These are phyloP conservation scores for Nicotiana tomentosiformis DNA, from an alignment of 257 asterid genomes.

Conservation along the genomic window DNA sequence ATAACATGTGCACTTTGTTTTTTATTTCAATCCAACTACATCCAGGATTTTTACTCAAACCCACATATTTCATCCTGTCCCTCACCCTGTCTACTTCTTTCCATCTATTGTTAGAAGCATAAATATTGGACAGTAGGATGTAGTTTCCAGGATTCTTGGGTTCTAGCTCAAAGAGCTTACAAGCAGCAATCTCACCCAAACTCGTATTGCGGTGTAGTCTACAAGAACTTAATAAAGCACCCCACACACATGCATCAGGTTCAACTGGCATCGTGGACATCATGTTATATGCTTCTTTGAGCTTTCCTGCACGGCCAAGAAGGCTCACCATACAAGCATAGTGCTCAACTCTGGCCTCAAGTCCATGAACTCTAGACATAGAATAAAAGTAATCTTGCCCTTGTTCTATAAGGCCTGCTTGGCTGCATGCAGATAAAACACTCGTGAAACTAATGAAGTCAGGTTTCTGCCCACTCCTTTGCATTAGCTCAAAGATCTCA, in stretches of 20 bases:
- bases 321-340: slow-evolving; percentile 79
- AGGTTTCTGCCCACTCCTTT: slow-evolving; percentile 57
- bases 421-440: slow-evolving; percentile 81
- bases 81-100: slow-evolving; percentile 60
- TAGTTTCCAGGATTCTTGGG: slow-evolving; percentile 80
- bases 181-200: slow-evolving; percentile 80
- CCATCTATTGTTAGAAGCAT: slow-evolving; percentile 78
- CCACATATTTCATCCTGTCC: slow-evolving; percentile 60
- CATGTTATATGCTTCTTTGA: slow-evolving; percentile 64
- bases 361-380: slow-evolving; percentile 55
- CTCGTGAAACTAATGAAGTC: slow-evolving; percentile 75
- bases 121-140: slow-evolving; percentile 71
- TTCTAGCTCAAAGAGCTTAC: slow-evolving; percentile 63
- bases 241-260: slow-evolving; percentile 94
- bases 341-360: slow-evolving; percentile 72
- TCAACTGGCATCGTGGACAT: slow-evolving; percentile 66
- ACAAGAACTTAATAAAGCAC: slow-evolving; percentile 81
- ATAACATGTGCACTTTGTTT: slow-evolving; percentile 73
- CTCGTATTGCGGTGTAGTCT: slow-evolving; percentile 55
- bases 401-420: slow-evolving; percentile 58
- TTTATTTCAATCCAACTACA: slow-evolving; percentile 96
- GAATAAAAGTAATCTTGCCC: slow-evolving; percentile 54
- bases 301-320: slow-evolving; percentile 90
- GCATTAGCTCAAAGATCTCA: slow-evolving; percentile 46
- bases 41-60: slow-evolving; percentile 79